Percentiles rank a stretch among this genome's conserved stretches.
These are phyloP conservation scores for Sphaerulina vaccinii DNA, from an alignment of 2,329 filamentous ascomycete genomes.

Conservation along the genomic window DNA sequence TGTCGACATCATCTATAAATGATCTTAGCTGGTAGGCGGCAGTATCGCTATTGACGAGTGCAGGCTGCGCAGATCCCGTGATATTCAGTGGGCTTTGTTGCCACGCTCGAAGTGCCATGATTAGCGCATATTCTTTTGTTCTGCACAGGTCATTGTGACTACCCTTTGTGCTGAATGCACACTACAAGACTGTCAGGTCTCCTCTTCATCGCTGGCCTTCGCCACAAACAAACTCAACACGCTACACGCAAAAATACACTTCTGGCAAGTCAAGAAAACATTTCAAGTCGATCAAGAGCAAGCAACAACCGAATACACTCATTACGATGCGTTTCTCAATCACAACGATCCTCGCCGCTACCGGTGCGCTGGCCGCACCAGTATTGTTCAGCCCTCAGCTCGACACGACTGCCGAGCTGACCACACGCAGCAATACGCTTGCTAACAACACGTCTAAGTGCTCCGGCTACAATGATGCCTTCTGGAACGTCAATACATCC, in stretches of 20 bases:
- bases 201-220: not conserved
- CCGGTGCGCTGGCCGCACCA: constrained; percentile 22
- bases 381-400: not conserved
- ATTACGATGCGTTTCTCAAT: constrained; percentile 11
- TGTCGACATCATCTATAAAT: no score
- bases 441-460: constrained; percentile 13
- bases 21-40: no score
- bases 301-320: not conserved
- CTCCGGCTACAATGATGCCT: constrained; percentile 15
- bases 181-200: not conserved
- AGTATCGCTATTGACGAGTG: no score
- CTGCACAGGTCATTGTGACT: not conserved
- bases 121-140: not conserved
- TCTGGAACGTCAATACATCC: constrained; percentile 16
- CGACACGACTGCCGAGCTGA: constrained; percentile 1
- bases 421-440: constrained; percentile 1
- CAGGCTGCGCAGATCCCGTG: no score
- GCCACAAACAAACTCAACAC: not conserved
- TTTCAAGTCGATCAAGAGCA: not conserved
- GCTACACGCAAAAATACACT: no score
- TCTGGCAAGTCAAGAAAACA: not conserved
- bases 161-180: not conserved
- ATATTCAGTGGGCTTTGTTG: no score
- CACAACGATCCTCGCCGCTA: constrained; percentile 14
- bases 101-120: not conserved